Evolutionary conservation across 768 basidiomycete genomes (phyloP).

Genomic region (Suillus hirtellus): DNA sequence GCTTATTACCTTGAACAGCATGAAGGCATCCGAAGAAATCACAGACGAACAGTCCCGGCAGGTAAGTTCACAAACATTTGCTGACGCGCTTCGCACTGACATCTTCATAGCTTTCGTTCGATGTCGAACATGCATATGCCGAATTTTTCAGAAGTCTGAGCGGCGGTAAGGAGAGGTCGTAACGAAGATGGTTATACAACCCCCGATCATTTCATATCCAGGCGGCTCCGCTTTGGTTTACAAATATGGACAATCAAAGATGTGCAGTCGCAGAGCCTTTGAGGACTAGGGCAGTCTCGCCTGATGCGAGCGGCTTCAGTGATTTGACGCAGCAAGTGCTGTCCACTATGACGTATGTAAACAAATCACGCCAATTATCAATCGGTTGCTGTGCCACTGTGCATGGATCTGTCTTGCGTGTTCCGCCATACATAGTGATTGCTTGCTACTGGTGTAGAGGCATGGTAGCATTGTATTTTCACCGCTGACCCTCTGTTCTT

Average conservation of each 20-base stretch:
- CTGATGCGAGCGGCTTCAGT: background rate
- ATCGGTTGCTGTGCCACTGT: background rate
- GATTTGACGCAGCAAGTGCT: background rate
- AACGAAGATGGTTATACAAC: background rate
- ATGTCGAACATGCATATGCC: conserved; percentile 94
- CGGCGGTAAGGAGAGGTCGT: conserved; percentile 34
- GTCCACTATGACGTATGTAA: background rate
- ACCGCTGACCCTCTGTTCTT: background rate
- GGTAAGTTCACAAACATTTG: conserved; percentile 41
- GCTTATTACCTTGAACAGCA: conserved; percentile 94
- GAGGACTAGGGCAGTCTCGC: background rate
- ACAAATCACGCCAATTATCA: background rate
- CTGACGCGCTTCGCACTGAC: background rate
- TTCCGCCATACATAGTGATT: background rate
- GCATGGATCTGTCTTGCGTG: background rate
- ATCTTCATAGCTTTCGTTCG: conserved; percentile 75
- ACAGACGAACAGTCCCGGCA: conserved; percentile 94
- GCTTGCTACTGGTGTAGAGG: background rate
- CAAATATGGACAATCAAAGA: background rate
- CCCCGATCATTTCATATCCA: background rate
- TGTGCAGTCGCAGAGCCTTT: background rate
- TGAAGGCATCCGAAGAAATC: conserved; percentile 97
- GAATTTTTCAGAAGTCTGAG: conserved; percentile 85
- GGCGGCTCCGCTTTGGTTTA: background rate
- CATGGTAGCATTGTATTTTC: background rate